Evolutionary conservation across 2,329 filamentous ascomycete genomes (phyloP).

Genomic region (Beauveria sp.): DNA sequence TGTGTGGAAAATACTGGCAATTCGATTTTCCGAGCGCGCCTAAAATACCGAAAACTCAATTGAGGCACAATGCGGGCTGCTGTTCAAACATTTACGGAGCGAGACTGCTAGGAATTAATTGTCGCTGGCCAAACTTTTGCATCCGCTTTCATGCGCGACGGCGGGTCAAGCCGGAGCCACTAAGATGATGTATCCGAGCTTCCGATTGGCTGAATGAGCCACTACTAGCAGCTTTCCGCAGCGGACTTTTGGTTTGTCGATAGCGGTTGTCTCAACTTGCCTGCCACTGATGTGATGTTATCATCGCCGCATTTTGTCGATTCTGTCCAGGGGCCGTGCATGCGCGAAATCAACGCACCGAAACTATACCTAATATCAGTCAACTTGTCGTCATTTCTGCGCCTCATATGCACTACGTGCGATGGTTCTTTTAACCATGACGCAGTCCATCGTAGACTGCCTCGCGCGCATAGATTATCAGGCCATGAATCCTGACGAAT

Average conservation of each 20-base stretch:
- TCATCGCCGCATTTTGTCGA: not conserved
- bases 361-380: not conserved
- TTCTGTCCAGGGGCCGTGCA: not conserved
- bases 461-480: constrained; percentile 30
- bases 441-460: constrained; percentile 56
- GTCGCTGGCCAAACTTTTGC: constrained; percentile 12
- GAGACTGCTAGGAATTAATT: constrained; percentile 1
- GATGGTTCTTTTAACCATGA: constrained; percentile 79
- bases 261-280: not conserved
- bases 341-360: not conserved
- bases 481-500: constrained; percentile 5
- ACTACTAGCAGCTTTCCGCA: not conserved
- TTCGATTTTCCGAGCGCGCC: not conserved
- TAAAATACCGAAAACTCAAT: constrained; percentile 1
- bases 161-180: constrained; percentile 11
- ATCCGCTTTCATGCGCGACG: constrained; percentile 9
- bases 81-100: not conserved
- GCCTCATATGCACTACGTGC: not conserved
- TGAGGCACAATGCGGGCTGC: not conserved
- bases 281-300: not conserved
- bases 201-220: not conserved
- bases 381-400: not conserved
- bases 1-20: not conserved
- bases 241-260: not conserved
- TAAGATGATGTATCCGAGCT: not conserved